phyloP scores from a whole-genome alignment of 352 stramenopile genomes.

The Pythium apleroticum region DNA sequence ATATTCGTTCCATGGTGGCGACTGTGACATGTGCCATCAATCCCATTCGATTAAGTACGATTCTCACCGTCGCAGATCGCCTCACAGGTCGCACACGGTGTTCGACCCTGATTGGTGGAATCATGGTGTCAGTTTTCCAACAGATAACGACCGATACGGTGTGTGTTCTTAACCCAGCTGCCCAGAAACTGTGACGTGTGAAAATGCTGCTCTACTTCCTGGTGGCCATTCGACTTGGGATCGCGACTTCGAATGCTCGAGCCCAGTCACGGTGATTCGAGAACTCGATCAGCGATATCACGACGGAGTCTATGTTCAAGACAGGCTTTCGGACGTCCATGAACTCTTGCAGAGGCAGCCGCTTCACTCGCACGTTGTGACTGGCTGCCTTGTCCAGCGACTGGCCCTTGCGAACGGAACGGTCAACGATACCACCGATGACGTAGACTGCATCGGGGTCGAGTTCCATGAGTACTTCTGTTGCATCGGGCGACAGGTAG shows the following conservation, averaged over 20 bases:
- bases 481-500: conserved; percentile 85
- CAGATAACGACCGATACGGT: neutral
- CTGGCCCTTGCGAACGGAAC: conserved; percentile 71
- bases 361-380: conserved; percentile 33
- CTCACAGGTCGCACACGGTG: conserved; percentile 25
- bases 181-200: neutral
- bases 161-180: neutral
- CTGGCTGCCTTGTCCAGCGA: conserved; percentile 33
- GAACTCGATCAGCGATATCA: conserved; percentile 73
- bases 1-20: conserved; percentile 5
- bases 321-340: conserved; percentile 59
- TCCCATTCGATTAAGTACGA: conserved; percentile 27
- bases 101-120: conserved; percentile 19
- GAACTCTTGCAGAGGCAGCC: conserved; percentile 70
- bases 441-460: conserved; percentile 64
- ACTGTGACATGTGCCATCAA: conserved; percentile 34
- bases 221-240: conserved; percentile 55
- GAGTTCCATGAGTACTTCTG: conserved; percentile 54
- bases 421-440: conserved; percentile 83
- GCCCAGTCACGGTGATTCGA: conserved; percentile 67
- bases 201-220: conserved; percentile 11
- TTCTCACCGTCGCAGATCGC: conserved; percentile 29
- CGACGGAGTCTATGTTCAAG: conserved; percentile 79
- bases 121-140: neutral
- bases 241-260: conserved; percentile 49